Percentiles rank a stretch among this genome's conserved stretches.
These are phyloP conservation scores for Amaranthus cruentus DNA, from an alignment of 148 eudicot species.

Conservation along the genomic window DNA sequence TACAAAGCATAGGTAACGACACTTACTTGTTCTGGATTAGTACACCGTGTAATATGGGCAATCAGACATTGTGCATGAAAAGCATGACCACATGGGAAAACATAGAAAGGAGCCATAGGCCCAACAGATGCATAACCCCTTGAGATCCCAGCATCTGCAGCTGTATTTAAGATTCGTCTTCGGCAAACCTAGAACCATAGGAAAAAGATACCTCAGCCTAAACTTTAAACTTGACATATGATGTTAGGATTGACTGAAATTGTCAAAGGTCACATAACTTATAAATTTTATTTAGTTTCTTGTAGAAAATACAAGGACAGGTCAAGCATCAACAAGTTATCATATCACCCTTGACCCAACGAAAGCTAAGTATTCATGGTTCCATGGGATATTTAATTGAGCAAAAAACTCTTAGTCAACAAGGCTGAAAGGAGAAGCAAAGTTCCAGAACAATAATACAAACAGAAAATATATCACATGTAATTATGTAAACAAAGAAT, in stretches of 20 bases:
- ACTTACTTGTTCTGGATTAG: conserved; percentile 73
- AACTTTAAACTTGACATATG: neutral
- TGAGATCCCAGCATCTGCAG: conserved; percentile 59
- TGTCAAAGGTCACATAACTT: neutral
- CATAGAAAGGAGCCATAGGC: conserved; percentile 97
- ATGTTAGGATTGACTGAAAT: neutral
- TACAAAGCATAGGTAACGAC: neutral
- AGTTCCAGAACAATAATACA: neutral
- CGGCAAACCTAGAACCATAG: conserved; percentile 60
- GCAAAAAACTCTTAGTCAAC: neutral
- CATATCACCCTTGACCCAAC: too few relatives aligned
- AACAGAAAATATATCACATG: neutral
- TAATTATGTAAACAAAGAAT: neutral
- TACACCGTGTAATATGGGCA: conserved; percentile 87
- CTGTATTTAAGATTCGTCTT: conserved; percentile 60
- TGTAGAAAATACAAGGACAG: neutral
- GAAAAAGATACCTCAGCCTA: neutral
- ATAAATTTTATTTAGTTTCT: neutral
- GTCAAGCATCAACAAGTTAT: neutral
- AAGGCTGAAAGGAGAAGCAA: neutral
- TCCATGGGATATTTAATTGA: too few relatives aligned
- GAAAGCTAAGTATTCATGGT: too few relatives aligned
- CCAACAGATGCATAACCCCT: conserved; percentile 82
- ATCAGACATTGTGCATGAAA: conserved; percentile 90
- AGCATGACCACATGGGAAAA: conserved; percentile 93